Evolutionary conservation across 1,284 basidiomycete species (phyloP), one percentile per base, ranked within the genome.

Genomic region (Earliella scabrosa): DNA sequence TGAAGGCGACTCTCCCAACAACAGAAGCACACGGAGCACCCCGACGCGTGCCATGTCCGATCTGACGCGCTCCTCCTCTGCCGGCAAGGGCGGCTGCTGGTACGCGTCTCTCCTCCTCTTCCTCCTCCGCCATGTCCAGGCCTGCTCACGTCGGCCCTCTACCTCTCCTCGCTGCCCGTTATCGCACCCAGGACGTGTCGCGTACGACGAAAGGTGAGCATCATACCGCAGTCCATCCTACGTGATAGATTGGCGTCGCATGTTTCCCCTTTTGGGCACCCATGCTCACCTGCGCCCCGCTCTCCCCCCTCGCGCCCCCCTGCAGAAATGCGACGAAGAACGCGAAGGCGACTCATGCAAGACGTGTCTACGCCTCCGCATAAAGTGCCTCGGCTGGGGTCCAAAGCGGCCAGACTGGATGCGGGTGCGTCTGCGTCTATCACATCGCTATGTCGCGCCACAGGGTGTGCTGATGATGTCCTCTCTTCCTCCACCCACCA

Each of bases 251-350:
- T n/a, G 34, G n/a, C 34, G 10, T 18, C 32, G 10, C 34, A n/a
- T 56, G 10, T 41, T 41, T 11, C 39, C 41, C 21, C 50, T 23
- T 38, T 48, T 46, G 45, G 34, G 56, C 48, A 55, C 56, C 52
- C 56, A 54, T 40, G 46, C 59, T 65, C 39, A 59, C 59, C 48
- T 39, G 24, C 36, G 23, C 35, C 40, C 35, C 27, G 16, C 29
- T 18, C 39, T 18, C 52, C 20, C 27, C 38, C 44, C 38, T 24
- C 50, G 31, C 27, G 23, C 57, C 29, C 40, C 45, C 40, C 48
- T 36, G 26, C 68, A 92, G 89, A 91, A 91, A 88, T 92, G 90
- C 71, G 90, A 92, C 71, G 90, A 92, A 67, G 84, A 88, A 65
- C 83, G 87, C 63, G 85, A 89, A 68, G 85, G 82, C 60, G 82